Base-by-base conservation (phyloP, 495 filamentous ascomycete genomes). In the Jackrogersella minutella region DNA sequence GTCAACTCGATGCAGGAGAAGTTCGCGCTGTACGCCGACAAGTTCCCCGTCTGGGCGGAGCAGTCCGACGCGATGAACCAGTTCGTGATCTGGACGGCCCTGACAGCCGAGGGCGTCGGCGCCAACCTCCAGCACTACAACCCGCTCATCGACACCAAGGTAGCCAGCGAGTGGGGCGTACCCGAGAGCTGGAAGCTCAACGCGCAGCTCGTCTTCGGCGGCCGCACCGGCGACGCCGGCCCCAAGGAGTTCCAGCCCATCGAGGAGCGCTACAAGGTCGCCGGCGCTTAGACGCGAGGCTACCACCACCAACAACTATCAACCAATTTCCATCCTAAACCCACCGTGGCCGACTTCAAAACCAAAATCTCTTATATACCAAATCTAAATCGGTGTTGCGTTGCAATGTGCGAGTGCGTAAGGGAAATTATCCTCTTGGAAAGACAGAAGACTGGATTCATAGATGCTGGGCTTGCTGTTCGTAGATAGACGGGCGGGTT, bases 101-200 rank as follows among this genome's bases (percentile, higher is more conserved):
- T 93, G 34, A 86, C 89, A 76, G 79, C 82, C 59, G 88, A 91
- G 77, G 90, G 90, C 31, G 78, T 91, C 31, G 90, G 89, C 41
- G 85, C 83, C 73, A 91, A 87, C 78, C 81, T 93, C 3, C 90
- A 93, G 80, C 90, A 91, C 75, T 91, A 91, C 80, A 89, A 88
- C 81, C 83, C 88, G 1, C 69, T 90, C 47, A 75, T 91, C 52
- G 87, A 90, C 76, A 78, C 71, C 40, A 82, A 82, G 76, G 85
- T 87, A 10, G 69, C 74, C 26, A 74, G 78, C 58, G 69, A 81
- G 53, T 91, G 88, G 88, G 81, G 80, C 13, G 65, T 91, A 13
- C 84, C 86, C 34, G 50, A 66, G 26, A 80, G 78, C 50, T 93
- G 89, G 89, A 81, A 80, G 62, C 74, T 90, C 44, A 80, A 78